Conservation (phyloP, 2,329 filamentous ascomycete species). For the Diaporthe sp. region DNA sequence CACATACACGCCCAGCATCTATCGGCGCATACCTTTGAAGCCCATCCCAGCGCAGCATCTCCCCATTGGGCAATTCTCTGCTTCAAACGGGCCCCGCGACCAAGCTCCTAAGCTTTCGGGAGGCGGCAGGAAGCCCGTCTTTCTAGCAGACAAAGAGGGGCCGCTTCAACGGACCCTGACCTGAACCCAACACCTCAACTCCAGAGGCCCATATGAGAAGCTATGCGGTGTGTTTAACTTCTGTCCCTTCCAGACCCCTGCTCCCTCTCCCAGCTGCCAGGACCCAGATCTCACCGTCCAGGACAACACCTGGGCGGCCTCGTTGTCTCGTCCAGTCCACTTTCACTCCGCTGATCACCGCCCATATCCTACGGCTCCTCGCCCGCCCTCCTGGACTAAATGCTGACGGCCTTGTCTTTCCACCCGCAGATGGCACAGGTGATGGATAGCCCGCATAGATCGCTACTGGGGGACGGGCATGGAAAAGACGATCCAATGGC, state of each 20-base stretch:
- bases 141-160: constrained; percentile 35
- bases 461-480: constrained; percentile 52
- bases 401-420: constrained; percentile 42
- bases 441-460: constrained; percentile 63
- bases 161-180: constrained; percentile 28
- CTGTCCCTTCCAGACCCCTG: constrained; percentile 13
- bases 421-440: constrained; percentile 66
- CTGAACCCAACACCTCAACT: constrained; percentile 7
- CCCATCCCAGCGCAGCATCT: not conserved
- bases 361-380: not conserved
- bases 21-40: constrained; percentile 17
- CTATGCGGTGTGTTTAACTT: constrained; percentile 41
- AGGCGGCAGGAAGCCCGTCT: constrained; percentile 37
- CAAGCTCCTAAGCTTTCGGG: constrained; percentile 35
- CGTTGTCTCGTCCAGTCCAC: constrained; percentile 25
- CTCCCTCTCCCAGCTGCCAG: not conserved
- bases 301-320: not conserved
- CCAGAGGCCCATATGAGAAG: constrained; percentile 32
- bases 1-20: not conserved
- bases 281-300: not conserved
- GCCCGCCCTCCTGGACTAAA: constrained; percentile 19
- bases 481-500: constrained; percentile 60
- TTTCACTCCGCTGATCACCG: constrained; percentile 32
- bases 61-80: constrained; percentile 6
- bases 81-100: constrained; percentile 24